Conservation (phyloP, 371 early-diverging fungal genomes). For the Capillidium heterosporum region DNA sequence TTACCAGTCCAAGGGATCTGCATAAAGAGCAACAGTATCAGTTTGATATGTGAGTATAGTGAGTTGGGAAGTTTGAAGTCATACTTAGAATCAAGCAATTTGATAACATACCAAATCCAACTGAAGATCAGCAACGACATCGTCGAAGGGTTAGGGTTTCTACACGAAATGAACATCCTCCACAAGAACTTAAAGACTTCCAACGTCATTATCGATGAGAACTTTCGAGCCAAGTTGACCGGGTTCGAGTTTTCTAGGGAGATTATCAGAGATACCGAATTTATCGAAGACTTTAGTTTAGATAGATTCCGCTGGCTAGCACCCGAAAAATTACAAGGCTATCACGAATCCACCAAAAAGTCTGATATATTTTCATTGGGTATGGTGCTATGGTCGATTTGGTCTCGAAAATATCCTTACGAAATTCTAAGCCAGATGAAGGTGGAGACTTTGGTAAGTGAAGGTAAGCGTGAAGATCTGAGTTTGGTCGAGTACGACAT, state of each 20-base stretch:
- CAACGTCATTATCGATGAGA: neutral
- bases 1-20: slow-evolving; percentile 13
- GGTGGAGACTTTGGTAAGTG: neutral
- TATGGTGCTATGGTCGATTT: neutral
- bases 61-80: slow-evolving; percentile 3
- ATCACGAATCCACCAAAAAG: neutral
- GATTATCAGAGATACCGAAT: neutral
- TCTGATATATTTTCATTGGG: neutral
- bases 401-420: neutral
- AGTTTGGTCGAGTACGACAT: neutral
- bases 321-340: neutral
- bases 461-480: neutral
- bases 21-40: slow-evolving; percentile 12
- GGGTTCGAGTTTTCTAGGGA: neutral
- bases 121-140: slow-evolving; percentile 11
- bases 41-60: slow-evolving; percentile 16
- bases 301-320: neutral
- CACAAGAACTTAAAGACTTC: slow-evolving; percentile 42
- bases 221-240: neutral
- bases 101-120: too few relatives aligned
- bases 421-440: neutral
- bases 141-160: slow-evolving; percentile 26
- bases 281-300: neutral
- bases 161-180: slow-evolving; percentile 33
- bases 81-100: neutral